Evolutionary conservation across 2,329 filamentous ascomycete genomes (phyloP), one percentile per base, ranked within the genome.

Genomic region (Alternaria triticina): DNA sequence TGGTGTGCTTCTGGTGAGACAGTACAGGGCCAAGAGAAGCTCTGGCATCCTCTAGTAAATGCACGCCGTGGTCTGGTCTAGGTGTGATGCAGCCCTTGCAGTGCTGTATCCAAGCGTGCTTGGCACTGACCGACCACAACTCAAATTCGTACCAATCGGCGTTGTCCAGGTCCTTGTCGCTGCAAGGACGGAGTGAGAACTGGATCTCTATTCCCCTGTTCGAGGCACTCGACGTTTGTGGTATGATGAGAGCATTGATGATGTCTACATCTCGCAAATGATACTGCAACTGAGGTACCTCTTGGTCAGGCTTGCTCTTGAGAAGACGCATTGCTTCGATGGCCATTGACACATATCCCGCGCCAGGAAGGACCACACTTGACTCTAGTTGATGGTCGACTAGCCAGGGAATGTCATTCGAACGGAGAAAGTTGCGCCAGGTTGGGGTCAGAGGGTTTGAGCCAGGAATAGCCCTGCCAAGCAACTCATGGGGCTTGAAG

Each of bases 371-470:
- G 1, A 86, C 69, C 1, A 80, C 68, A 7, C 81, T 70, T 0
- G 72, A 71, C 2, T 78, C 72, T 3, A 74, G 7, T 22, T 56
- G 30, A 64, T 87, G 83, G 47, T 84, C 81, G 0, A 67, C 64
- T 2, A 86, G 57, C 85, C 85, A 87, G 0, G 82, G 79, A 0
- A 80, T 61, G 27, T 85, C 77, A 0, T 74, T 71, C 1, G 81
- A 58, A 2, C 74, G 70, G 1, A 86, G 65, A 3, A 83, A 49
- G 46, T 83, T 83, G 1, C 82, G 70, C 82, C 82, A 87, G 0
- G 63, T 54, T 0, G 82, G 82, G 10, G 80, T 22, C 5, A 50
- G 71, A 1, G 75, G 40, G 4, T 57, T 58, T 1, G 56, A n/a
- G 1, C 52, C 46, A 1, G 56, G 46, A 3, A 57, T 17, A 1